Base-by-base conservation (phyloP, 1,139 yeast genomes). In the Scheffersomyces lignicola region DNA sequence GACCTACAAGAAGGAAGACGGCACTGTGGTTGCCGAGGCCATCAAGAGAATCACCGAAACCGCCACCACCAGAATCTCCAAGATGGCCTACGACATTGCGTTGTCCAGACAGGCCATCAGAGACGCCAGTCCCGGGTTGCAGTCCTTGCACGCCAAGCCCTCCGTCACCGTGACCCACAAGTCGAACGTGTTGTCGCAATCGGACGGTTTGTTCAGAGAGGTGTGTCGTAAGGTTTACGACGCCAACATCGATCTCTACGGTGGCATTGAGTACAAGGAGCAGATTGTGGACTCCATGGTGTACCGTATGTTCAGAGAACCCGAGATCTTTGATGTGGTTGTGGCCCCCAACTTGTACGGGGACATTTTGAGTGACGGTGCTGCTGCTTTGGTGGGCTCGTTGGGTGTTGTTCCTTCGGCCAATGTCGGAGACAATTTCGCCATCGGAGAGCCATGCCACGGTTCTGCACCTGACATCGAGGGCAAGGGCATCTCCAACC, bases 231-330 rank as follows among this genome's bases (percentile, higher is more conserved):
- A 76, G 41, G 83, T 86, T 33, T 89, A 84, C 65, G 83, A 83
- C 48, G 73, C 78, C 40, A 76, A 82, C 65, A 65, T 69, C 38
- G 80, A 69, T 38, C 63, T 67, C 49, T 86, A 74, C 58, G 70
- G 70, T 18, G 58, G 75, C 25, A 70, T 89, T 39, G 74, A 69
- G 30, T 76, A 88, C 65, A 86, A 86, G 59, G 98, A 92, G 69
- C 98, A 92, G 72, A 90, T 92, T 58, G 97, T 92, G 34, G 98
- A 92, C 70, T 89, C 97, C 17, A 92, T 94, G 98, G 98, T 92
- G 40, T 92, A 92, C 79, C 80, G 96, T 62, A 80, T 92, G 90
- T 92, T 92, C 80, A 82, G 97, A 65, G 97, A 92, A 65, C 98
- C 98, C 35, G 90, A 89, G 58, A 82, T 85, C 59, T 92, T 92